Base-by-base conservation (phyloP, 2,329 filamentous ascomycete genomes). In the Sordariomycetes sp. region DNA sequence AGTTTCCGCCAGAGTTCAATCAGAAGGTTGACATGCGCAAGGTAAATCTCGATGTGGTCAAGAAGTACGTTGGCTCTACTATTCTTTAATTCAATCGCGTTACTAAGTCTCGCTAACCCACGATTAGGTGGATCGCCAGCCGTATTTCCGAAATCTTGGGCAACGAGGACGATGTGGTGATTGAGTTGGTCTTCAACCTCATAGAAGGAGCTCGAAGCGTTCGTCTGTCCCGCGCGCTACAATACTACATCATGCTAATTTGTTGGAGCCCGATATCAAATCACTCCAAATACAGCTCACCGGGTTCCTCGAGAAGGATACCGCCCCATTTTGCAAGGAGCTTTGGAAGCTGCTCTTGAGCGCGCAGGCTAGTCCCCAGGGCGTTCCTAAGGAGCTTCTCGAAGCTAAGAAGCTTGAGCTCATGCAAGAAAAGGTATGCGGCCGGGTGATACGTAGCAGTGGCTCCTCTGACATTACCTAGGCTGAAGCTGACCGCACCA, bases 11-110 rank as follows among this genome's bases (percentile, higher is more conserved):
- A 7, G 87, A 95, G 53, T 98, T 96, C 64, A 90, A 75, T 54
- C 79, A 85, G 55, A 95, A 95, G 66, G 92, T 98, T 44, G 88
- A 98, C 66, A 94, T 93, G 76, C 77, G 80, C 47, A 96, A 96
- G 66, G 87, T 98, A 59, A 95, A 98, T 55, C 70, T 94, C 33
- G 86, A 94, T 58, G 85, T 98, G 36, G 94, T 98, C 79, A 95
- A 95, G 72, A 94, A 92, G 85, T 93, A 55, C n/a, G 25, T 21
- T n/a, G n/a, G n/a, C n/a, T n/a, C n/a, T n/a, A n/a, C 34, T 7
- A n/a, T 17, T 16, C 25, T 14, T 17, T 9, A n/a, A 18, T 16
- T 18, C 21, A 21, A 16, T 19, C 6, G 17, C 5, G 14, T 29
- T 27, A 18, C 34, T 31, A 4, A 15, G 9, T 30, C 16, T 6